Evolutionary conservation across 1,284 basidiomycete genomes (phyloP).

Genomic region (Trichosporon inkin): DNA sequence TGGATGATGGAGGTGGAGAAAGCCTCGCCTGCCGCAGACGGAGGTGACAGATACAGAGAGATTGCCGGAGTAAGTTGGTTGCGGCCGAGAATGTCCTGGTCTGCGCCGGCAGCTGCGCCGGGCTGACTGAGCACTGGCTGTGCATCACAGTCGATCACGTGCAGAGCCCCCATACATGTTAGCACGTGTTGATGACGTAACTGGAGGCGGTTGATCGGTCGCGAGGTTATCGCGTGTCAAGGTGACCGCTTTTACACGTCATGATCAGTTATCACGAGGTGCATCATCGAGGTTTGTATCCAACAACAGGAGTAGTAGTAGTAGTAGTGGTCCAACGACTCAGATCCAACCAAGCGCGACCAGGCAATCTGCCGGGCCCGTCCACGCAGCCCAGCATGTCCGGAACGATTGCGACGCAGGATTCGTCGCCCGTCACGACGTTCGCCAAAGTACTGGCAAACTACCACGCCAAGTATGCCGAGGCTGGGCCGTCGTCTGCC

Average conservation of each 20-base stretch:
- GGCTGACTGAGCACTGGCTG: background rate
- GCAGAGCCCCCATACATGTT: background rate
- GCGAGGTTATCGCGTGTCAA: background rate
- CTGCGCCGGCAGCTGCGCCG: no score
- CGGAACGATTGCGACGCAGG: background rate
- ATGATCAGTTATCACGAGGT: background rate
- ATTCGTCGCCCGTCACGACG: constrained; percentile 28
- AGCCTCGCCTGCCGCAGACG: constrained; percentile 5
- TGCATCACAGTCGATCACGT: no score
- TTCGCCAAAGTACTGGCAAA: constrained; percentile 40
- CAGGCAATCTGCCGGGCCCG: background rate
- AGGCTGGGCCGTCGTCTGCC: constrained; percentile 39
- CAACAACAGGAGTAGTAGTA: background rate
- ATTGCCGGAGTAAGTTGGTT: background rate
- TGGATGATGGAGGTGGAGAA: background rate
- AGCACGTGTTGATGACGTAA: background rate
- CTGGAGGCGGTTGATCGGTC: background rate
- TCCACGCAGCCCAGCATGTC: constrained; percentile 2
- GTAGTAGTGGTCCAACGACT: background rate
- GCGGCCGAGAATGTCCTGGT: no score
- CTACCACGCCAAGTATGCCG: constrained; percentile 41
- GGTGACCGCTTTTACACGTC: constrained; percentile 6
- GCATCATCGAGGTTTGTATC: constrained; percentile 10
- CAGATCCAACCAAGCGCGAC: background rate
- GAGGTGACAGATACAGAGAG: background rate